Percentiles rank a stretch among this genome's conserved stretches.
Evolutionary conservation across 148 eudicot genomes (phyloP).

Genomic region (Amaranthus palmeri): DNA sequence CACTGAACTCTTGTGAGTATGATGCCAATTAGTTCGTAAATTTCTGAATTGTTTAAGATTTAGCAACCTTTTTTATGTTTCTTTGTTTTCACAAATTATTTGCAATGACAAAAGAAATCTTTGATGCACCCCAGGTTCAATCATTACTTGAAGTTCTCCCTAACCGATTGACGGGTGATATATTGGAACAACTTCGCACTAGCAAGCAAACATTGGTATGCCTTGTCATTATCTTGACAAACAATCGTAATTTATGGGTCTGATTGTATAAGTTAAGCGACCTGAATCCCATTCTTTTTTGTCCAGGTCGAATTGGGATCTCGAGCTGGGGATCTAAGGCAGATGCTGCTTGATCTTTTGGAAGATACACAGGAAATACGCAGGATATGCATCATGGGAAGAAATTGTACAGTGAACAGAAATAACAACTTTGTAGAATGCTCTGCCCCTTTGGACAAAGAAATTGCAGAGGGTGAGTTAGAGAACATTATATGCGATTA

Average conservation of each 20-base stretch:
- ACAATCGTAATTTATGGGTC: not conserved
- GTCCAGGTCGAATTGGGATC: conserved; percentile 86
- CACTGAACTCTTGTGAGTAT: not conserved
- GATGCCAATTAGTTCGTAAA: not conserved
- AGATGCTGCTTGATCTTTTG: conserved; percentile 91
- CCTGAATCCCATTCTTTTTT: not conserved
- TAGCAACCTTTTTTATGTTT: not conserved
- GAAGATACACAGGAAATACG: conserved; percentile 93
- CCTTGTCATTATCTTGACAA: conserved; percentile 7
- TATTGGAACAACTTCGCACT: conserved; percentile 85
- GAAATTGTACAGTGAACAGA: conserved; percentile 63
- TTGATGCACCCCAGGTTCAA: conserved; percentile 54
- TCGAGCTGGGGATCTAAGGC: conserved; percentile 83
- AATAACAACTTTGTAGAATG: conserved; percentile 54
- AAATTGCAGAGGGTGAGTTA: conserved; percentile 77
- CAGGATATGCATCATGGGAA: conserved; percentile 82
- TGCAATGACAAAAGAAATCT: conserved; percentile 1
- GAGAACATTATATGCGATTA: not conserved
- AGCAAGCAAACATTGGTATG: conserved; percentile 89
- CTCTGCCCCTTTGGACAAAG: conserved; percentile 69
- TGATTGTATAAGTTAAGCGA: not conserved
- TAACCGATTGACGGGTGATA: conserved; percentile 66
- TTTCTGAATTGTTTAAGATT: not conserved
- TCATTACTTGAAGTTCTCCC: conserved; percentile 84
- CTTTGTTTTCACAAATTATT: not conserved